Evolutionary conservation across 1,139 yeast genomes (phyloP).

Genomic region (Blastobotrys elegans): DNA sequence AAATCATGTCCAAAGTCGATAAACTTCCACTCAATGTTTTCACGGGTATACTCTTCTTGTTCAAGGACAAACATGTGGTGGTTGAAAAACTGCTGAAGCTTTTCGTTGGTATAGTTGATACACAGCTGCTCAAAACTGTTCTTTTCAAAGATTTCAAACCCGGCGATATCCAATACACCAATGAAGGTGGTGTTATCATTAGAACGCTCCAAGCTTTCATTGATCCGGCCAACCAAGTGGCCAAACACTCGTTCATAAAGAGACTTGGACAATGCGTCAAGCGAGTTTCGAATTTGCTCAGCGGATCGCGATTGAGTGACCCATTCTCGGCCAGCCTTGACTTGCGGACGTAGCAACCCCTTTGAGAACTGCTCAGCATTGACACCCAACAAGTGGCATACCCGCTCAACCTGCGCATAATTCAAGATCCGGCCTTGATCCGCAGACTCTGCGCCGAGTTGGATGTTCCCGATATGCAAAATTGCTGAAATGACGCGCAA

Average conservation of each 20-base stretch:
- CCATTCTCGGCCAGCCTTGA: constrained; percentile 86
- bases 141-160: constrained; percentile 87
- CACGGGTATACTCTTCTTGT: constrained; percentile 90
- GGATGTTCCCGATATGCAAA: constrained; percentile 80
- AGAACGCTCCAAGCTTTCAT: constrained; percentile 54
- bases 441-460: constrained; percentile 57
- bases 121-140: constrained; percentile 96
- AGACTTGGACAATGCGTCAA: constrained; percentile 85
- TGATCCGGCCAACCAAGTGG: constrained; percentile 69
- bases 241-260: constrained; percentile 82
- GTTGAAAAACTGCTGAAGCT: constrained; percentile 92
- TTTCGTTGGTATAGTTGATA: constrained; percentile 94
- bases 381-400: constrained; percentile 65
- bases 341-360: constrained; percentile 71
- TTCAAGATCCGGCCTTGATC: constrained; percentile 75
- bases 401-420: constrained; percentile 47
- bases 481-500: constrained; percentile 70
- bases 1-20: constrained; percentile 96
- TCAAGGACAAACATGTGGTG: constrained; percentile 97
- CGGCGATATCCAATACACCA: constrained; percentile 95
- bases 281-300: constrained; percentile 69
- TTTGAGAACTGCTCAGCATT: constrained; percentile 49
- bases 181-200: constrained; percentile 54
- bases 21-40: constrained; percentile 93
- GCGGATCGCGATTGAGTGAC: constrained; percentile 79